phyloP scores from a whole-genome alignment of 225 moss, liverwort and hornwort species.

The Physcomitrium patens region DNA sequence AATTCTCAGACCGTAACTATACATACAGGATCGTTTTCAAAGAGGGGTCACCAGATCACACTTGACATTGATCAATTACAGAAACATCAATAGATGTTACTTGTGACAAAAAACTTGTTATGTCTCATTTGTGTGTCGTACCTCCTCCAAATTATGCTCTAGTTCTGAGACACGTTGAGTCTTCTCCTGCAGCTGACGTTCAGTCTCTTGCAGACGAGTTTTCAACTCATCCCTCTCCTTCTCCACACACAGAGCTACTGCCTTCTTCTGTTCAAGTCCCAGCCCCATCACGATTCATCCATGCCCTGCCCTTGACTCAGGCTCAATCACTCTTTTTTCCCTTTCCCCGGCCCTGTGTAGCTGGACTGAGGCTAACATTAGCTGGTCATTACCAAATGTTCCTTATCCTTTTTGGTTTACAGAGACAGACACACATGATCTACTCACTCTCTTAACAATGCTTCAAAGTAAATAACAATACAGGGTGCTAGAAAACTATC shows the following conservation, averaged over 20 bases:
- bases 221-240: conserved; percentile 99
- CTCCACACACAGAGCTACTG: conserved; percentile 91
- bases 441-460: conserved; percentile 28
- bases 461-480: conserved; percentile 31
- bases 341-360: conserved; percentile 51
- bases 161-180: conserved; percentile 91
- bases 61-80: conserved; percentile 8
- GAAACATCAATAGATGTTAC: conserved; percentile 11
- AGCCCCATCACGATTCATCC: conserved; percentile 62
- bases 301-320: conserved; percentile 53
- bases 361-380: conserved; percentile 55
- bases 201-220: conserved; percentile 89
- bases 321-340: conserved; percentile 51
- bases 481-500: conserved; percentile 39
- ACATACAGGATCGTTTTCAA: conserved; percentile 12
- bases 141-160: conserved; percentile 97
- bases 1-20: not conserved
- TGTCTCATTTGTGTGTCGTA: conserved; percentile 32
- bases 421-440: conserved; percentile 34
- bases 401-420: conserved; percentile 31
- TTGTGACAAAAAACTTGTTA: not conserved
- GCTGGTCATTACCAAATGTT: conserved; percentile 40
- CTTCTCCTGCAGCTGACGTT: conserved; percentile 90
- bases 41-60: conserved; percentile 7
- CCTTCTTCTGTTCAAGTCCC: conserved; percentile 77